Conservation (phyloP, 129 eudicot species). For the Tagetes patula region DNA sequence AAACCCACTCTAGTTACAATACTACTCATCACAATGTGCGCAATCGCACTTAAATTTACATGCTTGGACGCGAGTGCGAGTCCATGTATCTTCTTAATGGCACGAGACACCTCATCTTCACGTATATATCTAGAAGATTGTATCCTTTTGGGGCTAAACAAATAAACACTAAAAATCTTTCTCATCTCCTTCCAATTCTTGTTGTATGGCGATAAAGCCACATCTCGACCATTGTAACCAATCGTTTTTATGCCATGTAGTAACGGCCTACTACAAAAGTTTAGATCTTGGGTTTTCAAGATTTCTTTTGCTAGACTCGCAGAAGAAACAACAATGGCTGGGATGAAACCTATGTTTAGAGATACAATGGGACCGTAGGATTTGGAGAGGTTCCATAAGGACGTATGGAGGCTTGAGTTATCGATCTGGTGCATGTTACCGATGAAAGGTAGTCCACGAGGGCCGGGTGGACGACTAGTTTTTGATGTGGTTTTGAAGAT, state of each 20-base stretch:
- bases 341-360: constrained; percentile 19
- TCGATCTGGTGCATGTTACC: constrained; percentile 36
- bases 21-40: constrained; percentile 4
- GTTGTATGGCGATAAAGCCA: constrained; percentile 11
- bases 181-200: constrained; percentile 26
- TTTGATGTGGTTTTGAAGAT: constrained; percentile 15
- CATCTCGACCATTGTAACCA: constrained; percentile 20
- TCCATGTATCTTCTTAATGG: constrained; percentile 2
- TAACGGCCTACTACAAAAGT: constrained; percentile 23
- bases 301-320: constrained; percentile 27
- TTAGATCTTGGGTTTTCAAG: constrained; percentile 21
- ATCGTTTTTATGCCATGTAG: not conserved
- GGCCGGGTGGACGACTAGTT: constrained; percentile 25
- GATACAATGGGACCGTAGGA: constrained; percentile 28
- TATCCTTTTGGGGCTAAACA: constrained; percentile 9
- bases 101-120: constrained; percentile 27
- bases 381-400: constrained; percentile 30
- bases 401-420: constrained; percentile 20
- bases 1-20: constrained; percentile 20
- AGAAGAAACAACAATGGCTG: constrained; percentile 23
- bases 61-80: constrained; percentile 20
- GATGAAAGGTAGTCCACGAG: constrained; percentile 28
- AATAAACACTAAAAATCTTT: constrained; percentile 16
- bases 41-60: constrained; percentile 20
- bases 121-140: constrained; percentile 20